Evolutionary conservation across 1,284 basidiomycete species (phyloP).

Genomic region (Tylopilus orsonianus): DNA sequence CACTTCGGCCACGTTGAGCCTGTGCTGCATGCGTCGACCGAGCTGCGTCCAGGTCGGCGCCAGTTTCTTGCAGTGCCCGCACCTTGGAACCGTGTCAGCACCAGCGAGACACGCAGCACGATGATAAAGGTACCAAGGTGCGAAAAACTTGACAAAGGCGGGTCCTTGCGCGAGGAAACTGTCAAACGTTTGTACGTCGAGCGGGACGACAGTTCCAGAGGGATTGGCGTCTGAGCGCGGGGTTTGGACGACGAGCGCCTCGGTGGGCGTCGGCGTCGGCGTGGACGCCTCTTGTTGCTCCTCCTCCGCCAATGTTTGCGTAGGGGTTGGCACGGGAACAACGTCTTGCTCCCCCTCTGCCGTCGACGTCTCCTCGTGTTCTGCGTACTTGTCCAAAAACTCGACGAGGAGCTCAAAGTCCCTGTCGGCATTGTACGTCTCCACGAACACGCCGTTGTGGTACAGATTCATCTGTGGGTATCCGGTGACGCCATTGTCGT

Average conservation of each 20-base stretch:
- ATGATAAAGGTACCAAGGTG: slow-evolving; percentile 68
- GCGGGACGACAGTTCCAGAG: slow-evolving; percentile 58
- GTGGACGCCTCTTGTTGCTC: neutral
- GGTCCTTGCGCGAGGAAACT: slow-evolving; percentile 56
- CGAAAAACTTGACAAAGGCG: slow-evolving; percentile 87
- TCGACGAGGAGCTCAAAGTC: slow-evolving; percentile 48
- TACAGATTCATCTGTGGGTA: slow-evolving; percentile 85
- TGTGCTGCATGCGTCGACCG: slow-evolving; percentile 64
- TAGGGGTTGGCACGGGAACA: slow-evolving; percentile 8
- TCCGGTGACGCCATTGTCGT: slow-evolving; percentile 62
- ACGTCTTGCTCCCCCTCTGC: neutral
- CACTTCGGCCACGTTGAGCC: slow-evolving; percentile 78
- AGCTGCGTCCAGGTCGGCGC: slow-evolving; percentile 79
- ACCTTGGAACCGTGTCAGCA: slow-evolving; percentile 42
- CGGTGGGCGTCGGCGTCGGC: slow-evolving; percentile 15
- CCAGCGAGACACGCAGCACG: neutral
- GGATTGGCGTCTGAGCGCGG: slow-evolving; percentile 46
- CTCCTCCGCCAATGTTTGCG: slow-evolving; percentile 7
- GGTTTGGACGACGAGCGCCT: slow-evolving; percentile 13
- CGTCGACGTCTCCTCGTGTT: neutral
- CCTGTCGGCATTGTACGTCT: slow-evolving; percentile 57
- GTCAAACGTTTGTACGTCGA: slow-evolving; percentile 55
- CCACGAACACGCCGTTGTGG: slow-evolving; percentile 61
- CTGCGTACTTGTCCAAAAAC: slow-evolving; percentile 47
- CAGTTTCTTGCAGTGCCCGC: slow-evolving; percentile 90